Percentiles rank a stretch among this genome's conserved stretches.
Evolutionary conservation across 148 eudicot species (phyloP).

Genomic region (Vaccinium corymbosum): DNA sequence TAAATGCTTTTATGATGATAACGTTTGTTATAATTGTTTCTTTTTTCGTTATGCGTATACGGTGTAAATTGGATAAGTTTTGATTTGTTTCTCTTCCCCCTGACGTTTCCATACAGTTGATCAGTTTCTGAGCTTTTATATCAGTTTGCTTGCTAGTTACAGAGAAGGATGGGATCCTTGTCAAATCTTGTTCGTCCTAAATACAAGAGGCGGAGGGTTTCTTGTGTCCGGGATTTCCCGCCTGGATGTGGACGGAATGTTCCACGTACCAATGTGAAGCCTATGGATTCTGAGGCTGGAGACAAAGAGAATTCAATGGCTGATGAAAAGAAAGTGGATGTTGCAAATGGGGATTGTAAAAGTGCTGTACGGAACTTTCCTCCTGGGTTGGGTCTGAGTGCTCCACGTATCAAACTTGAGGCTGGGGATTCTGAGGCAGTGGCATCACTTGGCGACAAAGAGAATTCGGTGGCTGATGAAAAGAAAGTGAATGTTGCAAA

Average conservation of each 20-base stretch:
- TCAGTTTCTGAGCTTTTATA: background rate
- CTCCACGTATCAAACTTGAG: constrained; percentile 10
- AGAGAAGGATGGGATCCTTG: constrained; percentile 28
- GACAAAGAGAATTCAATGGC: background rate
- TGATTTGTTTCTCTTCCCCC: background rate
- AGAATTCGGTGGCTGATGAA: constrained; percentile 5
- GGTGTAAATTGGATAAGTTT: background rate
- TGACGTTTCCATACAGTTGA: background rate
- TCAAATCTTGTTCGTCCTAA: constrained; percentile 32
- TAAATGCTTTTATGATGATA: background rate
- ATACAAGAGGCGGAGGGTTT: constrained; percentile 51
- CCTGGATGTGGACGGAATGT: constrained; percentile 64
- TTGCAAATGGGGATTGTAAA: constrained; percentile 17
- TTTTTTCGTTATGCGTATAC: background rate
- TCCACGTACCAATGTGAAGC: background rate
- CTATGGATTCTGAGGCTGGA: background rate
- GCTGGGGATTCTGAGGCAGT: constrained; percentile 16
- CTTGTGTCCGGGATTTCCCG: constrained; percentile 67
- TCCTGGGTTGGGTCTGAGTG: constrained; percentile 62
- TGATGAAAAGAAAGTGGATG: background rate
- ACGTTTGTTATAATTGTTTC: background rate
- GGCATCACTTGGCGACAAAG: constrained; percentile 9
- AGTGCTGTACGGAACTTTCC: constrained; percentile 64
- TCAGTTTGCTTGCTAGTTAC: background rate
- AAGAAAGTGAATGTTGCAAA: constrained; percentile 12